Base-by-base conservation (phyloP, 495 filamentous ascomycete species). In the Talaromyces adpressus region DNA sequence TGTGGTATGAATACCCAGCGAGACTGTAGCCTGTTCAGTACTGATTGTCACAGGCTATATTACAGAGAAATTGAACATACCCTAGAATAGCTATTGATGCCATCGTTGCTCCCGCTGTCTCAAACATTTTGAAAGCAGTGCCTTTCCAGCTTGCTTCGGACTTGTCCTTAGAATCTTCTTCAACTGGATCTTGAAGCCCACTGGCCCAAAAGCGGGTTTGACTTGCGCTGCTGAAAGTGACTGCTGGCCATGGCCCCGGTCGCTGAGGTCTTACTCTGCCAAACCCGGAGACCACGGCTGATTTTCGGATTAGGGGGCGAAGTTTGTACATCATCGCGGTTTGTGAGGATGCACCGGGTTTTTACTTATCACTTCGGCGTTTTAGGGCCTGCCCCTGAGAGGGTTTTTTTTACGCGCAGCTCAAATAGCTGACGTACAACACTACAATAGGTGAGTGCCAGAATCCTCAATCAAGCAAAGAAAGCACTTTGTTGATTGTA, bases 31-130 rank as follows among this genome's bases (percentile, higher is more conserved):
- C 6, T 58, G 9, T 47, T 73, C 59, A 76, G 74, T 60, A 45
- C 61, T 29, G 12, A 39, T 30, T 27, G 23, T 16, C 16, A 25
- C 25, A 45, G 12, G 0, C 4, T 36, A 39, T 7, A n/a, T 20
- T n/a, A n/a, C 7, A n/a, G 12, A 32, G 23, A 27, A 27, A 80
- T 22, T 75, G 87, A 29, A 22, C 23, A 18, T 81, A 85, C 73
- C 90, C 93, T 32, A 98, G 77, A 18, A 98, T 85, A 3, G 85
- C 69, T 53, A 98, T 88, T 23, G 90, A 94, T n/a, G 91, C 90
- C 22, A 91, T 82, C 0, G 93, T 96, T 2, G 93, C 96, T 18
- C 87, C 86, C 6, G 92, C 91, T 25, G 89, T 80, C 75, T 98
- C 93, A 53, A 91, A 78, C 86, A 93, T 91, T 69, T 92, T 96